phyloP scores from a whole-genome alignment of 257 asterid species.

The Rehmannia glutinosa region DNA sequence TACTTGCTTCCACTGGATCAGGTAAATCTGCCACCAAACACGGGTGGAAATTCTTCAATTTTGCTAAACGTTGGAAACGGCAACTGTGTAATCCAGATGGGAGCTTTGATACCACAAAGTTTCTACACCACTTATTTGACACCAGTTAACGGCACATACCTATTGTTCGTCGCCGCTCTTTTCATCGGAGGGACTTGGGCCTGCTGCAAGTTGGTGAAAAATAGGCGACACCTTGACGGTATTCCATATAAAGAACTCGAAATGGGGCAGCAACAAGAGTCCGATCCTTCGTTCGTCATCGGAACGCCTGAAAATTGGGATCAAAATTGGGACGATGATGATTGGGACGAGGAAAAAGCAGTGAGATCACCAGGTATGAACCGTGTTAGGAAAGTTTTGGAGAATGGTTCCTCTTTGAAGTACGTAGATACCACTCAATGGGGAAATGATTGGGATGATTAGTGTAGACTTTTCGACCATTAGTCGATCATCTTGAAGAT shows the following conservation, averaged over 20 bases:
- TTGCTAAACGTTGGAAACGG: conserved; percentile 25
- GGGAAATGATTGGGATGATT: conserved; percentile 27
- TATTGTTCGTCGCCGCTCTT: conserved; percentile 37
- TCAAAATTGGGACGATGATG: conserved; percentile 52
- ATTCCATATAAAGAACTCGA: conserved; percentile 58
- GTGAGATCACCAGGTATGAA: conserved; percentile 18
- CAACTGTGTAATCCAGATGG: conserved; percentile 33
- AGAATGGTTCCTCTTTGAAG: conserved; percentile 24
- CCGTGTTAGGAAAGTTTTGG: background rate
- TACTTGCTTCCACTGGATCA: conserved; percentile 21
- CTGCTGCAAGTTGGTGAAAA: conserved; percentile 37
- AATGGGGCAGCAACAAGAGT: conserved; percentile 42
- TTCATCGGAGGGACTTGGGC: conserved; percentile 40
- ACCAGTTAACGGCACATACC: conserved; percentile 39
- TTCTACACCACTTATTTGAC: conserved; percentile 24
- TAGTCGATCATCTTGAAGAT: too few species aligned
- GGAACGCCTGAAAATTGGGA: conserved; percentile 47
- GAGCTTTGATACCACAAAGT: conserved; percentile 25
- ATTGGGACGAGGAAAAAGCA: conserved; percentile 57
- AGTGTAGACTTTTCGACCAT: background rate
- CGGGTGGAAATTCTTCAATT: conserved; percentile 31
- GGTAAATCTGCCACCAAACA: conserved; percentile 38
- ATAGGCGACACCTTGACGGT: conserved; percentile 35
- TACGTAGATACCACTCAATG: conserved; percentile 21
- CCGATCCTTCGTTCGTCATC: conserved; percentile 17